A percentile compares a stretch with the other conserved stretches of the same genome.
These are phyloP conservation scores for Penicillium sp. DNA, from an alignment of 2,329 filamentous ascomycete genomes.

Conservation along the genomic window DNA sequence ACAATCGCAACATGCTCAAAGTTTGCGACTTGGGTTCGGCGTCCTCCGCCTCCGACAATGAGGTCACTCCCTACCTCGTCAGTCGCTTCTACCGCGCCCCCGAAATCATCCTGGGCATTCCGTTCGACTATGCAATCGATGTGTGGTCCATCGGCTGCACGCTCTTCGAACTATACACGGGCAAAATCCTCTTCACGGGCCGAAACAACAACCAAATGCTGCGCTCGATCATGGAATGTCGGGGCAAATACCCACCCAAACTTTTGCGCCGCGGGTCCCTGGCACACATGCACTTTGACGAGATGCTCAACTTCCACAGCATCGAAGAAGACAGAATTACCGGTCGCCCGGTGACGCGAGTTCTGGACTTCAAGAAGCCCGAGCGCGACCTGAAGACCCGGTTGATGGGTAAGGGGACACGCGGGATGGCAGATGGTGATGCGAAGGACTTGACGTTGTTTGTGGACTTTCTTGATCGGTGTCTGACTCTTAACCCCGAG, in stretches of 20 bases:
- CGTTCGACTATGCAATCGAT: conserved; percentile 89
- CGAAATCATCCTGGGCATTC: conserved; percentile 95
- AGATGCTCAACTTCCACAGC: conserved; percentile 75
- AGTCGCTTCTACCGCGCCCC: conserved; percentile 96
- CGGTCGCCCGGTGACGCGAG: conserved; percentile 61
- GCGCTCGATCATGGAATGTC: conserved; percentile 89
- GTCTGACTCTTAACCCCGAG: conserved; percentile 83
- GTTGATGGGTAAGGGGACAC: conserved; percentile 65
- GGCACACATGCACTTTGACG: conserved; percentile 74
- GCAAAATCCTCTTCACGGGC: conserved; percentile 93
- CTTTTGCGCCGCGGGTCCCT: conserved; percentile 78
- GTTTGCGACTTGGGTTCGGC: conserved; percentile 97
- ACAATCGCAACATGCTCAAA: conserved; percentile 77
- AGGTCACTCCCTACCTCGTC: conserved; percentile 90
- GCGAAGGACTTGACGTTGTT: conserved; percentile 75
- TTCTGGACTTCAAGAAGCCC: conserved; percentile 58
- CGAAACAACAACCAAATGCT: conserved; percentile 98
- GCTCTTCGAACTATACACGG: conserved; percentile 92
- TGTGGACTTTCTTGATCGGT: conserved; percentile 81
- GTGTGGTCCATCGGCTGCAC: conserved; percentile 99
- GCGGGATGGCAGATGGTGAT: conserved; percentile 68
- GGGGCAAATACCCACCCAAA: conserved; percentile 86
- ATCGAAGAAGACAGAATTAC: conserved; percentile 83
- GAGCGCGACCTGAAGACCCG: conserved; percentile 76
- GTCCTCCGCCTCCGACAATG: conserved; percentile 82